Base-by-base conservation (phyloP, 1,284 basidiomycete genomes). In the Rhodotorula sp. region DNA sequence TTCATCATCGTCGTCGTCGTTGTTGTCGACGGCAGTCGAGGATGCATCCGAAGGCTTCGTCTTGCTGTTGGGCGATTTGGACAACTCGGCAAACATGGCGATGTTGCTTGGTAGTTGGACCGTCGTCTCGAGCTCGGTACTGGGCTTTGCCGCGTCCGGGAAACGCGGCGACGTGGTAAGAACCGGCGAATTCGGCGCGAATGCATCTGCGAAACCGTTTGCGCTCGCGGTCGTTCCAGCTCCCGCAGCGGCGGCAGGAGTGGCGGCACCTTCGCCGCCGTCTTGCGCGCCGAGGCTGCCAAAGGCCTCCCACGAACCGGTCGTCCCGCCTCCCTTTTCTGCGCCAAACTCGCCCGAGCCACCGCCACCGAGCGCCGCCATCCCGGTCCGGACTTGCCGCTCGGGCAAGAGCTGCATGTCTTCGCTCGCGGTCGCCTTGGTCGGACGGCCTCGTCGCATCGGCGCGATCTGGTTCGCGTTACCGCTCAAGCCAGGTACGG, bases 371-470 rank as follows among this genome's bases (percentile, higher is more conserved):
- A 65, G 48, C 10, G 63, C 57, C 19, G 63, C 63, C 47, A 58
- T 31, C 10, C 60, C 57, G 28, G 65, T 66, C 59, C 57, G 47
- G 45, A 63, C 64, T n/a, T 38, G 64, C 26, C 64, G 28, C 15
- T 55, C 62, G 54, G 62, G 54, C 19, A 47, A 45, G 54, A 56
- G 26, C 38, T 23, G 43, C 38, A 54, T 45, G 43, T 45, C 55
- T 3, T 43, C 43, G 7, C 48, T 50, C 12, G 59, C 58, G 10
- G 55, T 34, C 31, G 59, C n/a, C 57, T 80, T 80, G 5, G 62
- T 66, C 18, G 81, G 81, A 28, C 81, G 74, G 0, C 81, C 81
- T 5, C 81, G 76, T 8, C 81, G 77, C 81, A 82, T 82, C 5
- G 81, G 81, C 0, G 79, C 79, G 68, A 82, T 79, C 31, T 73